These are phyloP conservation scores for Zoysia japonica DNA, from an alignment of 176 grass and related monocot genomes.

Conservation along the genomic window DNA sequence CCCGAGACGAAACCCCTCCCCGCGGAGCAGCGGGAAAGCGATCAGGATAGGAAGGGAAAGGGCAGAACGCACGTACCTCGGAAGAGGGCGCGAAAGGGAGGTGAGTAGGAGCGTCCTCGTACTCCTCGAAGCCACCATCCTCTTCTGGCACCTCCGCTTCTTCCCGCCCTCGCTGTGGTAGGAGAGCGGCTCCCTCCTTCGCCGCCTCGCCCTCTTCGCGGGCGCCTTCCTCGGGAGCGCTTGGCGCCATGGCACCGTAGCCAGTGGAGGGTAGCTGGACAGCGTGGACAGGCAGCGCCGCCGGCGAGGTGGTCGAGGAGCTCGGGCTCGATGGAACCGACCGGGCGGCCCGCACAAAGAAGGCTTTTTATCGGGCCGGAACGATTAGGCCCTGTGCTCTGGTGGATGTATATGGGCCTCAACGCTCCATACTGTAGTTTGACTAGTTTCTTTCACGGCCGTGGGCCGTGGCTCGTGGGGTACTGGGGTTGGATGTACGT, in stretches of 20 bases:
- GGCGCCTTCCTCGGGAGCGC: background rate
- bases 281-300: background rate
- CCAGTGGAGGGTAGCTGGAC: background rate
- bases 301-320: slow-evolving; percentile 19
- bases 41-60: background rate
- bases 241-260: slow-evolving; percentile 9
- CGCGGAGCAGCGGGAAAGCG: background rate
- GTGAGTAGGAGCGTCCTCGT: slow-evolving; percentile 55
- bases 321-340: background rate
- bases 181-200: background rate
- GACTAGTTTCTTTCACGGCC: no score
- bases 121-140: background rate
- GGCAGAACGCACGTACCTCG: slow-evolving; percentile 43
- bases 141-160: slow-evolving; percentile 1
- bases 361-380: background rate
- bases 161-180: background rate
- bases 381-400: no score
- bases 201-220: background rate
- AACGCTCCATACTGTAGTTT: no score
- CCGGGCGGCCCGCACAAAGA: background rate
- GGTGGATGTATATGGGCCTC: no score
- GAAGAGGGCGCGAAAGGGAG: slow-evolving; percentile 75
- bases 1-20: background rate
- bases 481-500: no score
- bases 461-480: no score